phyloP scores from a whole-genome alignment of 108 stramenopile species.

The Skeletonema costatum region DNA sequence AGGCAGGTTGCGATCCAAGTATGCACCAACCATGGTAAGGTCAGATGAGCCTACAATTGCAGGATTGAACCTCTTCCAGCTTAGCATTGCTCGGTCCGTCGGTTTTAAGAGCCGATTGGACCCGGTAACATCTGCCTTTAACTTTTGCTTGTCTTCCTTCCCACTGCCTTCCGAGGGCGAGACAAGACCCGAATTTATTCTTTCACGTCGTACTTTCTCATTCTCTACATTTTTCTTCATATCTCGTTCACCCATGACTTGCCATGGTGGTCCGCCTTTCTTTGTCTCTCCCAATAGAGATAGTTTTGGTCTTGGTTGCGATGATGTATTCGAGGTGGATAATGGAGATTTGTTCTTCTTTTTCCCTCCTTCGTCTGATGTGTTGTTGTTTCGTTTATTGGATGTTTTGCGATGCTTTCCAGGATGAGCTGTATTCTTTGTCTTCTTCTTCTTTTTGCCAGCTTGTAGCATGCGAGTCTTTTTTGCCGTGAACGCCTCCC shows the following conservation, averaged over 20 bases:
- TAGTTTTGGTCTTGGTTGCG: constrained; percentile 22
- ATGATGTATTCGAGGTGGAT: constrained; percentile 3
- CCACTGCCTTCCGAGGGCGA: constrained; percentile 20
- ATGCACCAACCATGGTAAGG: constrained; percentile 63
- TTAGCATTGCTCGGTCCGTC: constrained; percentile 57
- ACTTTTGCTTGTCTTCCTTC: not conserved
- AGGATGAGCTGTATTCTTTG: constrained; percentile 12
- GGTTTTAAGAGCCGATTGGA: constrained; percentile 55
- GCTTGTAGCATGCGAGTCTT: constrained; percentile 35
- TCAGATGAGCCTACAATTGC: constrained; percentile 31
- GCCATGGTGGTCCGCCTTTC: constrained; percentile 74
- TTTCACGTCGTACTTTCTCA: constrained; percentile 66
- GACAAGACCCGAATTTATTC: constrained; percentile 51
- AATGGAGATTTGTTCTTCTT: constrained; percentile 15
- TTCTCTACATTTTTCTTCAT: constrained; percentile 61
- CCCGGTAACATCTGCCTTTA: constrained; percentile 46
- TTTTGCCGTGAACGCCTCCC: constrained; percentile 45
- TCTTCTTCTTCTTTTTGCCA: constrained; percentile 37
- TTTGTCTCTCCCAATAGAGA: constrained; percentile 27
- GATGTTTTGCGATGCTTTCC: constrained; percentile 46
- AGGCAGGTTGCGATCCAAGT: constrained; percentile 62
- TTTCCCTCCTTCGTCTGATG: constrained; percentile 4
- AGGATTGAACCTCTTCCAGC: constrained; percentile 79
- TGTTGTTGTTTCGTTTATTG: constrained; percentile 17
- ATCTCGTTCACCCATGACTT: constrained; percentile 69